phyloP scores from a whole-genome alignment of 768 basidiomycete genomes.

The Amanita brunnescens region DNA sequence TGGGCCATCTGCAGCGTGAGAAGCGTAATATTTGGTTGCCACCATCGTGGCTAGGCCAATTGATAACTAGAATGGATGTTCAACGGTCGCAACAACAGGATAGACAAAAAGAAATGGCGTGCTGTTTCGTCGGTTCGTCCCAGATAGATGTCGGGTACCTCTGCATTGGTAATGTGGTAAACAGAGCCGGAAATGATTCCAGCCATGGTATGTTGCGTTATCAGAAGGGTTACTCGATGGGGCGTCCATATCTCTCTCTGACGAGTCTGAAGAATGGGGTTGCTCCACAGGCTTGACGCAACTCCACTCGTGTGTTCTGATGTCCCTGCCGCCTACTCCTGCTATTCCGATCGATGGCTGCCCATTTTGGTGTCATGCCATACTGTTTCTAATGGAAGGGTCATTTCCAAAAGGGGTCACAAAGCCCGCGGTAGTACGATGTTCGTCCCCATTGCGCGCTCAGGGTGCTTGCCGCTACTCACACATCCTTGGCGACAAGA shows the following conservation, averaged over 20 bases:
- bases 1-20: not conserved
- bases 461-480: too few relatives aligned
- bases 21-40: constrained; percentile 5
- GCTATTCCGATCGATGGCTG: too few relatives aligned
- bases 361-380: too few relatives aligned
- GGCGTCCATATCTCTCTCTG: not conserved
- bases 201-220: not conserved
- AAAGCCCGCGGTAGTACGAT: too few relatives aligned
- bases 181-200: not conserved
- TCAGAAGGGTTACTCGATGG: too few relatives aligned
- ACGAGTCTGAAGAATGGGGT: not conserved
- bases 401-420: too few relatives aligned
- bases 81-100: not conserved
- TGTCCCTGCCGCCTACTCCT: too few relatives aligned
- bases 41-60: constrained; percentile 2
- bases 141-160: not conserved
- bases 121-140: not conserved
- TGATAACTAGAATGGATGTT: not conserved
- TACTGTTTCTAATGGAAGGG: too few relatives aligned
- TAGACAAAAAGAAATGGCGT: not conserved
- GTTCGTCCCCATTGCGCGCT: too few relatives aligned
- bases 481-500: too few relatives aligned
- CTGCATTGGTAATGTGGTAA: constrained; percentile 5
- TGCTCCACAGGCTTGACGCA: not conserved
- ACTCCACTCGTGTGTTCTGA: too few relatives aligned